A percentile compares a stretch with the other conserved stretches of the same genome.
Conservation (phyloP, 768 basidiomycete species). For the Boletellus emodensis region DNA sequence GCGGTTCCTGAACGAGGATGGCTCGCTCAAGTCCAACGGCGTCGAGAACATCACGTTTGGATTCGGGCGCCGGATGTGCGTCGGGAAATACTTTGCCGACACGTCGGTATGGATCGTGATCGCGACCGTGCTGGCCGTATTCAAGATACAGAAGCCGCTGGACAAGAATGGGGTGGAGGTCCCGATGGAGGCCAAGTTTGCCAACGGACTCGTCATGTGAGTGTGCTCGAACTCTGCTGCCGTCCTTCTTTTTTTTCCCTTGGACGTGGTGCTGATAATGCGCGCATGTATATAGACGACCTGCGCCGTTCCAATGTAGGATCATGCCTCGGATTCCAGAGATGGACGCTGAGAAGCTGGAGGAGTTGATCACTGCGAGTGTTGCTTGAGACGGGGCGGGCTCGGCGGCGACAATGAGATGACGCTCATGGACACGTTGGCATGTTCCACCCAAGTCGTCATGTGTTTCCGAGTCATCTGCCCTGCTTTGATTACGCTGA, state of each 20-base stretch:
- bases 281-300: background rate
- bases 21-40: constrained; percentile 1
- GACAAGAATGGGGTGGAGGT: constrained; percentile 4
- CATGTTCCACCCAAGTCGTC: too few species aligned
- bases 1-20: constrained; percentile 3
- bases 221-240: too few species aligned
- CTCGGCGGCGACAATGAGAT: too few species aligned
- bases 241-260: too few species aligned
- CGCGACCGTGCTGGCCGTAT: background rate
- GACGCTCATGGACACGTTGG: too few species aligned
- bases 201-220: background rate
- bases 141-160: constrained; percentile 1
- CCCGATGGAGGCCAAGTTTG: constrained; percentile 9
- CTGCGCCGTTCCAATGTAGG: constrained; percentile 2
- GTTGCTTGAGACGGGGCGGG: too few species aligned
- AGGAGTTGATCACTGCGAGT: background rate
- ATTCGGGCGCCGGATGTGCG: constrained; percentile 24
- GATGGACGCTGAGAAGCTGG: background rate
- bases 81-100: constrained; percentile 18
- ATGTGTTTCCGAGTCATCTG: too few species aligned
- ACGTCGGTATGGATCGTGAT: constrained; percentile 5
- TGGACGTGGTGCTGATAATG: background rate
- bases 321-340: background rate
- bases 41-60: constrained; percentile 13
- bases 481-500: too few species aligned